Evolutionary conservation across 2,329 filamentous ascomycete species (phyloP), one percentile per base, ranked within the genome.

Genomic region (Fusarium sororula): DNA sequence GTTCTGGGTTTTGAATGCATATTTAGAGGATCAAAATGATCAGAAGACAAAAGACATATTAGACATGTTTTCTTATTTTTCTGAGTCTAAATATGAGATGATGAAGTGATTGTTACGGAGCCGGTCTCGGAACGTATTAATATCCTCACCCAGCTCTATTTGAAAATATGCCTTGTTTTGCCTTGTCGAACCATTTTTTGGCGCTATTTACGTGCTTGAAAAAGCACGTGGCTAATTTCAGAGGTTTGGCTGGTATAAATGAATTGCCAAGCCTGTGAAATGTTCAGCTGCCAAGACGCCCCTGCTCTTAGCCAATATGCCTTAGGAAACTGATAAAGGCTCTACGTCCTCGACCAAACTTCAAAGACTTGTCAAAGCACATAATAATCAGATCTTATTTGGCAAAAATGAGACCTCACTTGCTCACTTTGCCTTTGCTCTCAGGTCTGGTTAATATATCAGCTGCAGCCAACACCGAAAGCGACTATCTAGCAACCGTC

Each of bases 141-240:
- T 15, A 17, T 3, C 12, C 8, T 0, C 8, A 1, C 2, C 5
- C 0, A 6, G 6, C 1, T 35, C n/a, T 11, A 3, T 51, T 12
- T 24, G 4, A 4, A 7, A 51, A 35, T 24, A 24, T 7, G 20
- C 58, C 38, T 62, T 28, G n/a, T 10, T 22, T 20, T 18, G 11
- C 14, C 18, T n/a, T 6, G 13, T n/a, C 20, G 3, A 55, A 2
- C 7, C 14, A 41, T 7, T 14, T 26, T 1, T 13, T 30, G 14
- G 24, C 26, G 24, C 44, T 28, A 28, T 32, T 42, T 7, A 15
- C 3, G n/a, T 42, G 2, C 30, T 3, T 38, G 11, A 47, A 47
- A 10, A 24, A 32, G 30, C 66, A 68, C 38, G 56, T 68, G 66
- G 37, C 10, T 22, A 28, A 44, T 13, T 14, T 3, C 39, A 5